A percentile compares a stretch with the other conserved stretches of the same genome.
These are phyloP conservation scores for Cubamyces sp. DNA, from an alignment of 768 basidiomycete species.

Conservation along the genomic window DNA sequence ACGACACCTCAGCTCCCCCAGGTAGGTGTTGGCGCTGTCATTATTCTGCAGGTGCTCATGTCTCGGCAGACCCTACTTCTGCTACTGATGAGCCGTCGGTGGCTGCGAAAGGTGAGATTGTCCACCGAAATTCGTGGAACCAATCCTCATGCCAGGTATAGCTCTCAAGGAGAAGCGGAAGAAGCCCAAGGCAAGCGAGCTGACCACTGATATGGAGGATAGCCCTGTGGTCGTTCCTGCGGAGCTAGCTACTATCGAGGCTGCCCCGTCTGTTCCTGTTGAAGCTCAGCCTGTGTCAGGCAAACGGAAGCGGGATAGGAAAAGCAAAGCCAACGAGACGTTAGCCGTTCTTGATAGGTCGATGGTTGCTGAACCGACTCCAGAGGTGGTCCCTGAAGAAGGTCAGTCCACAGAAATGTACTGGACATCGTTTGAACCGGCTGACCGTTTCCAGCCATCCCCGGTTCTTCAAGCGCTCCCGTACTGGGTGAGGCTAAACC, in stretches of 20 bases:
- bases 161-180: constrained; percentile 10
- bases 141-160: neutral
- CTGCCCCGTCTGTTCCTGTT: neutral
- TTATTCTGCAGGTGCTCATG: neutral
- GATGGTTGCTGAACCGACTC: too few relatives aligned
- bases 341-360: too few relatives aligned
- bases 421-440: too few relatives aligned
- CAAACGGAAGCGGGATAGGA: too few relatives aligned
- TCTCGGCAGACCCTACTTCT: neutral
- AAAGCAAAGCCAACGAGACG: too few relatives aligned
- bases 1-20: neutral
- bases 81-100: neutral
- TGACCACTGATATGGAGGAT: neutral
- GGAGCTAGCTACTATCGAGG: neutral
- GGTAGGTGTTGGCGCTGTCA: neutral
- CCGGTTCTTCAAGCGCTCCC: neutral
- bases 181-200: neutral
- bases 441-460: neutral
- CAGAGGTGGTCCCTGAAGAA: neutral
- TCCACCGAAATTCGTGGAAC: neutral
- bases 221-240: neutral
- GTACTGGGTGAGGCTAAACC: neutral
- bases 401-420: neutral
- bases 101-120: neutral
- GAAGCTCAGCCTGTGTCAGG: neutral